These are phyloP conservation scores for Aphanomyces cochlioides DNA, from an alignment of 352 stramenopile species.

Conservation along the genomic window DNA sequence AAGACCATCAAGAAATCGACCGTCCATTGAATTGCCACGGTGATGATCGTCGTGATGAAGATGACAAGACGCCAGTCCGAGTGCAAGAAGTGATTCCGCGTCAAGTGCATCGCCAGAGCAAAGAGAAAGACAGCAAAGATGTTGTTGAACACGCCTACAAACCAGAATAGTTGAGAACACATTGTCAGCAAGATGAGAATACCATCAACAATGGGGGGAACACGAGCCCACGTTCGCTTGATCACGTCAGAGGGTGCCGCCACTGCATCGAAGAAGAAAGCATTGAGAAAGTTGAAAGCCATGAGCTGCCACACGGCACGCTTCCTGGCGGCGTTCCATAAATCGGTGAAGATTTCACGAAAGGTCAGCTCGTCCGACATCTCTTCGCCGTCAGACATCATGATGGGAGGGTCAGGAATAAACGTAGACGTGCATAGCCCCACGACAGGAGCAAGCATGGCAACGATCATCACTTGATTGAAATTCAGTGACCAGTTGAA, in stretches of 20 bases:
- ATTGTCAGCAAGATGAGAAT: conserved; percentile 32
- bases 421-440: conserved; percentile 19
- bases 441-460: conserved; percentile 28
- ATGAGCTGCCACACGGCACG: conserved; percentile 39
- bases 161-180: conserved; percentile 27
- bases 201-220: conserved; percentile 25
- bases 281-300: conserved; percentile 41
- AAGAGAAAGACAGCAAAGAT: conserved; percentile 41
- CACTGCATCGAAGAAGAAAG: conserved; percentile 41
- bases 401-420: conserved; percentile 22
- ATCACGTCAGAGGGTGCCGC: conserved; percentile 34
- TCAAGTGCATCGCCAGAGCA: conserved; percentile 28
- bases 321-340: conserved; percentile 49
- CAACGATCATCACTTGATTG: conserved; percentile 48
- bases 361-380: neutral
- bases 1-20: conserved; percentile 54
- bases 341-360: conserved; percentile 13
- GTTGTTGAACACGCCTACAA: conserved; percentile 34
- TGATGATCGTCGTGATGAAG: conserved; percentile 24
- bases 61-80: conserved; percentile 31
- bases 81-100: conserved; percentile 39
- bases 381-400: neutral
- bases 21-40: conserved; percentile 34
- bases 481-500: conserved; percentile 49
- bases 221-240: conserved; percentile 36